Evolutionary conservation across 352 stramenopile species (phyloP), one percentile per base, ranked within the genome.

Genomic region (Phytopythium cucurbitacearum): DNA sequence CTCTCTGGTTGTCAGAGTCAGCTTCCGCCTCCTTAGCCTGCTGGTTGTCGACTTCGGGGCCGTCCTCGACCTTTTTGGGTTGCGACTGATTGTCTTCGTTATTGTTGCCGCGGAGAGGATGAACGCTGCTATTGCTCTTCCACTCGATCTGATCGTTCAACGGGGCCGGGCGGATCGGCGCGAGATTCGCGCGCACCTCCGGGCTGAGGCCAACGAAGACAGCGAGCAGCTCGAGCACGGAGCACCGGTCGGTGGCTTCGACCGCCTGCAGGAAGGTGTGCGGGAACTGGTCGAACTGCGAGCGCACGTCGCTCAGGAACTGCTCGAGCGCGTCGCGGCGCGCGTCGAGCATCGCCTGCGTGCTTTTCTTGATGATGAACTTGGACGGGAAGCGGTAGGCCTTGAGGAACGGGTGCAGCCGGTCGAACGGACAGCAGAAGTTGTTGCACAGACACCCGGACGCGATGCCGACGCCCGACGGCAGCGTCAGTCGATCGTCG

Each of bases 371-470:
- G 28, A 87, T 58, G 40, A 81, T 42, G 44, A 80, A 59, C 57
- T 80, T 80, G 32, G 73, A 64, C 48, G 76, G 76, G 53, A 87
- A 87, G 21, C 63, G 61, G 50, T 81, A 85, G 21, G 54, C 66
- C 48, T 82, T 80, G 40, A 80, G 56, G 41, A 79, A 59, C 42
- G 57, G 56, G 39, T 87, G 57, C 4, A 85, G 65, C 9, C 71
- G 72, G 36, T 57, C 62, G 54, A 87, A 87, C 7, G 73, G 65
- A 39, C 76, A 87, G 33, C 67, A 75, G 39, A 67, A 67, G 35
- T 69, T 68, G n/a, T 65, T 72, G 52, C 76, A 87, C 32, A 58
- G 68, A 11, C 76, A 84, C 5, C 43, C 44, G 4, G 40, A 51
- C 4, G 35, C 13, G 15, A 40, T 28, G 15, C 36, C 43, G n/a